A percentile compares a stretch with the other conserved stretches of the same genome.
Evolutionary conservation across 805 yeast species (phyloP).

Genomic region (Zygosaccharomyces rouxii): DNA sequence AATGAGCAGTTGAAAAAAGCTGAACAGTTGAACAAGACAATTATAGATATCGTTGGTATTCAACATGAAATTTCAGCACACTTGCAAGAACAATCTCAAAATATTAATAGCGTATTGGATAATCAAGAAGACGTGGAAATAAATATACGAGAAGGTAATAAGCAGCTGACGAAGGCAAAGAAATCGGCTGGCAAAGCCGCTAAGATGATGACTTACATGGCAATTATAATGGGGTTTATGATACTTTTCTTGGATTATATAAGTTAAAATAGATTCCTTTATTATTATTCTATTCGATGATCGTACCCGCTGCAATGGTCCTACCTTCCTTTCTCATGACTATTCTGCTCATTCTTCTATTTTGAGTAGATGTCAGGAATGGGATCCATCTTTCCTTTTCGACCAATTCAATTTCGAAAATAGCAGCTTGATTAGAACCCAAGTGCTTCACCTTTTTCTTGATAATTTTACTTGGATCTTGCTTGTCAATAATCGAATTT

Average conservation of each 20-base stretch:
- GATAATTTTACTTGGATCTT: conserved; percentile 71
- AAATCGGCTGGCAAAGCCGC: conserved; percentile 59
- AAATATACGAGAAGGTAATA: conserved; percentile 69
- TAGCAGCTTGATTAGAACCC: conserved; percentile 92
- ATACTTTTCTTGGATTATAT: conserved; percentile 53
- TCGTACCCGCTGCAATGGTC: conserved; percentile 95
- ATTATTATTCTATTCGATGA: conserved; percentile 50
- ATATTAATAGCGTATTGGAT: conserved; percentile 56
- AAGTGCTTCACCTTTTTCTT: conserved; percentile 91
- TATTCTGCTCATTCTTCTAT: conserved; percentile 92
- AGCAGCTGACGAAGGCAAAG: conserved; percentile 63
- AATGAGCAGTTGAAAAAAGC: conserved; percentile 58
- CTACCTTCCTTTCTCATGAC: conserved; percentile 97
- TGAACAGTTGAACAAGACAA: conserved; percentile 54
- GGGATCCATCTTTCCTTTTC: conserved; percentile 89
- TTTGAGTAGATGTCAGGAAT: conserved; percentile 77
- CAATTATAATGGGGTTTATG: conserved; percentile 52
- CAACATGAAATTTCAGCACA: conserved; percentile 74
- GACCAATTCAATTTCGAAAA: conserved; percentile 95
- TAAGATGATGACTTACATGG: conserved; percentile 49
- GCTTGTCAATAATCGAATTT: conserved; percentile 63
- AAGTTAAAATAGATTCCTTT: conserved; percentile 21
- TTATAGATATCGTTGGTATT: conserved; percentile 67
- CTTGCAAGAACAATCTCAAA: conserved; percentile 65
- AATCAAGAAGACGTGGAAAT: conserved; percentile 62